phyloP scores from a whole-genome alignment of 257 asterid genomes.

The Leptodermis oblonga region DNA sequence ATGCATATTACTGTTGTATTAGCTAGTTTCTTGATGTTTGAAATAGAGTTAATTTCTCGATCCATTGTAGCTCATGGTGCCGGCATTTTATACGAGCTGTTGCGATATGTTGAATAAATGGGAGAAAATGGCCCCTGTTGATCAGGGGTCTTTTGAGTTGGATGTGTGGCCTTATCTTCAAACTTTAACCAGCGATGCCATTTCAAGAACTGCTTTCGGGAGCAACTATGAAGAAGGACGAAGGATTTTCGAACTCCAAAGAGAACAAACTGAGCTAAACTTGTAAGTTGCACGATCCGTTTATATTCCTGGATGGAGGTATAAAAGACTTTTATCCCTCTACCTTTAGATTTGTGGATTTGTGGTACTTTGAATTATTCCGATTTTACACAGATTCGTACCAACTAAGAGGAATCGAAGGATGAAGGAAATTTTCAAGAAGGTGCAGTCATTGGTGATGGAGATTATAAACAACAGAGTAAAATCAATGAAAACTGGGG shows the following conservation, averaged over 20 bases:
- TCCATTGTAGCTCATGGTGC: constrained; percentile 18
- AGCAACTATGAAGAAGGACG: constrained; percentile 26
- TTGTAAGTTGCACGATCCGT: constrained; percentile 5
- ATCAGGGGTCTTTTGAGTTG: constrained; percentile 17
- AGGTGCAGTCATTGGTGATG: constrained; percentile 12
- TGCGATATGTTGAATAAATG: constrained; percentile 24
- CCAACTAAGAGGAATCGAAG: constrained; percentile 23
- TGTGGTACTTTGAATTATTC: background rate
- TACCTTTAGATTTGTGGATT: background rate
- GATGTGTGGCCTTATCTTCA: constrained; percentile 29
- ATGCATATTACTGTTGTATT: background rate
- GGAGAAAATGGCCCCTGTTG: constrained; percentile 16
- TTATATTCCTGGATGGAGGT: constrained; percentile 22
- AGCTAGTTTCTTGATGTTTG: background rate
- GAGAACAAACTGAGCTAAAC: constrained; percentile 11
- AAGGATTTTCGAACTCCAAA: constrained; percentile 22
- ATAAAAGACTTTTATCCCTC: too few species aligned
- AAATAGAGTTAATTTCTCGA: too few species aligned
- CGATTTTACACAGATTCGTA: background rate
- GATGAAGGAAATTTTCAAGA: constrained; percentile 10
- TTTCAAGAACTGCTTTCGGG: constrained; percentile 30
- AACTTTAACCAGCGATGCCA: constrained; percentile 20
- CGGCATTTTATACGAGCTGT: constrained; percentile 15
- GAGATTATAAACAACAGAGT: constrained; percentile 16
- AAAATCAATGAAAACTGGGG: constrained; percentile 12